Percentiles rank a stretch among this genome's conserved stretches.
Conservation (phyloP, 1,284 basidiomycete species). For the Tilletiaria anomala region DNA sequence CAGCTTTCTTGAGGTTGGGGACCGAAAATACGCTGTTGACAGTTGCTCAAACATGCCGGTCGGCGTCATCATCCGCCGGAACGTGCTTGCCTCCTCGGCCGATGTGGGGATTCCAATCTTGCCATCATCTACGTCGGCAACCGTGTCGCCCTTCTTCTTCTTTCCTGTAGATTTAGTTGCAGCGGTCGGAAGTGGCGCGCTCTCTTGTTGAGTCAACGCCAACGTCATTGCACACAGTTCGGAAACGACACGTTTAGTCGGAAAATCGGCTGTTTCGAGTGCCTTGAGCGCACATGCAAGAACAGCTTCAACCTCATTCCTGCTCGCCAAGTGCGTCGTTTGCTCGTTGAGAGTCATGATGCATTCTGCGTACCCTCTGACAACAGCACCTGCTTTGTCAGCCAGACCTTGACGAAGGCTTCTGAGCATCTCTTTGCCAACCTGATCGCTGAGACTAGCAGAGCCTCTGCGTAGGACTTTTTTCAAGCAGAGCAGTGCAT, state of each 20-base stretch:
- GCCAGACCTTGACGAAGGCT: conserved; percentile 59
- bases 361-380: conserved; percentile 62
- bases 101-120: conserved; percentile 45
- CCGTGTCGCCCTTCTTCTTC: conserved; percentile 45
- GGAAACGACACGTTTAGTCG: conserved; percentile 64
- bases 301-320: conserved; percentile 60
- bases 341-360: conserved; percentile 35
- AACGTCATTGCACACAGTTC: conserved; percentile 69
- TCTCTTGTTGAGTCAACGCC: conserved; percentile 65
- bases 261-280: conserved; percentile 62
- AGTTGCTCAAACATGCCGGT: conserved; percentile 69
- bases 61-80: conserved; percentile 58
- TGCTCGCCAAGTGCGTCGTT: conserved; percentile 38
- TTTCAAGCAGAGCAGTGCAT: conserved; percentile 61
- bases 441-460: conserved; percentile 63
- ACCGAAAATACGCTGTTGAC: conserved; percentile 64
- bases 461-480: conserved; percentile 65
- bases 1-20: conserved; percentile 51
- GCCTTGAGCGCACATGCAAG: conserved; percentile 57
- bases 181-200: conserved; percentile 41
- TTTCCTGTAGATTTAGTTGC: conserved; percentile 41
- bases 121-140: conserved; percentile 49
- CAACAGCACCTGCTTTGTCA: conserved; percentile 73
- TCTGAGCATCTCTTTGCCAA: conserved; percentile 70
- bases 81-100: conserved; percentile 50